phyloP scores from a whole-genome alignment of 352 stramenopile species.

The Phytophthora pseudosyringae region DNA sequence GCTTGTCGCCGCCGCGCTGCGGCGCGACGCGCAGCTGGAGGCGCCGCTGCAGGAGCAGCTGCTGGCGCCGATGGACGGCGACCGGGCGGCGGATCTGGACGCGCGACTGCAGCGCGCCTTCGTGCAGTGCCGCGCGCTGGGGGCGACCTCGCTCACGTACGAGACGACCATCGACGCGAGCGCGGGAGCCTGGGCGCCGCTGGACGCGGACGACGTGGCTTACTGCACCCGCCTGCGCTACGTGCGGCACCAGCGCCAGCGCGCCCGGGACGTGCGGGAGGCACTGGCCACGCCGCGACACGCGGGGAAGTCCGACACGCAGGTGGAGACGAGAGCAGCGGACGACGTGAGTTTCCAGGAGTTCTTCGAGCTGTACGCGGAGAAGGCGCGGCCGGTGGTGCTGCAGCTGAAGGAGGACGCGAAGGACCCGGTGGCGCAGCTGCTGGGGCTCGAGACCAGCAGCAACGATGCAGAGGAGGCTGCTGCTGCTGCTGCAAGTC shows the following conservation, averaged over 20 bases:
- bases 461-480: constrained; percentile 7
- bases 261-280: constrained; percentile 32
- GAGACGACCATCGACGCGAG: constrained; percentile 5
- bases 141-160: constrained; percentile 29
- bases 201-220: constrained; percentile 19
- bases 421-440: constrained; percentile 15
- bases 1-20: neutral
- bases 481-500: neutral
- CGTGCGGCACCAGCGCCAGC: constrained; percentile 50
- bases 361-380: constrained; percentile 70
- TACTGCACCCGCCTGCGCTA: constrained; percentile 66
- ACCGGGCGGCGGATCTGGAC: constrained; percentile 30
- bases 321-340: constrained; percentile 26
- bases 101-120: constrained; percentile 40
- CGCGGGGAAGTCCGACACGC: neutral
- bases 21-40: constrained; percentile 36
- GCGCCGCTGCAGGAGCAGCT: constrained; percentile 36
- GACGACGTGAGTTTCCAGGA: constrained; percentile 55
- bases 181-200: constrained; percentile 1
- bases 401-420: constrained; percentile 24
- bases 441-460: constrained; percentile 22
- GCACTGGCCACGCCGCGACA: constrained; percentile 21
- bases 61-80: constrained; percentile 22
- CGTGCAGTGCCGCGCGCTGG: constrained; percentile 41
- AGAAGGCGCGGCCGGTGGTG: constrained; percentile 42